phyloP scores from a whole-genome alignment of 768 basidiomycete species.

The Lanmaoa rubissima region DNA sequence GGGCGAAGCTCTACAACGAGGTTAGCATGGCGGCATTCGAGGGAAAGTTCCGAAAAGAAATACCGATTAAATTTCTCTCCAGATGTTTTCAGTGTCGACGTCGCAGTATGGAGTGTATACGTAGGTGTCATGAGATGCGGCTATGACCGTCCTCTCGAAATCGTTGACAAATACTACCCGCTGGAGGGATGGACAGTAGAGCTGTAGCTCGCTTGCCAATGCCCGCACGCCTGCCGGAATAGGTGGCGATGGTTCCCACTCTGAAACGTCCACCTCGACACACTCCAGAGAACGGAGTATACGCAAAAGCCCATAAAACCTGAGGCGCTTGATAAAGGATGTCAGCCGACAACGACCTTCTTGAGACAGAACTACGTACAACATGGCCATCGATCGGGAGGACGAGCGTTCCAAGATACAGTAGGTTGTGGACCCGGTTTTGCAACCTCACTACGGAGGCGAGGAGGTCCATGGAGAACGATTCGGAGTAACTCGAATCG shows the following conservation, averaged over 20 bases:
- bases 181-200: slow-evolving; percentile 53
- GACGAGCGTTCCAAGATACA: slow-evolving; percentile 63
- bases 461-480: slow-evolving; percentile 55
- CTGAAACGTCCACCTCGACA: slow-evolving; percentile 61
- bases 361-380: slow-evolving; percentile 24
- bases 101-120: slow-evolving; percentile 27
- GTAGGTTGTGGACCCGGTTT: slow-evolving; percentile 39
- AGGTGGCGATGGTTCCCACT: slow-evolving; percentile 60
- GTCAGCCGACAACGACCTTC: not conserved
- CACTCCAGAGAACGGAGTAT: slow-evolving; percentile 49
- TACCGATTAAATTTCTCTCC: slow-evolving; percentile 33
- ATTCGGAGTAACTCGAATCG: slow-evolving; percentile 55
- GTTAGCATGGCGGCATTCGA: not conserved
- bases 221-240: slow-evolving; percentile 54
- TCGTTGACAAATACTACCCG: slow-evolving; percentile 62
- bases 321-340: slow-evolving; percentile 46
- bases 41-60: slow-evolving; percentile 8
- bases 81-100: slow-evolving; percentile 22
- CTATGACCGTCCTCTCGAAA: slow-evolving; percentile 52
- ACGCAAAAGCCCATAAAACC: slow-evolving; percentile 60
- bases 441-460: slow-evolving; percentile 37
- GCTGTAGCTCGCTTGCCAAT: slow-evolving; percentile 55
- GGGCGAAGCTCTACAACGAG: slow-evolving; percentile 1
- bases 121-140: slow-evolving; percentile 37
- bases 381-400: slow-evolving; percentile 49